Base-by-base conservation (phyloP, 2,329 filamentous ascomycete genomes). In the Epichloe gansuensis region DNA sequence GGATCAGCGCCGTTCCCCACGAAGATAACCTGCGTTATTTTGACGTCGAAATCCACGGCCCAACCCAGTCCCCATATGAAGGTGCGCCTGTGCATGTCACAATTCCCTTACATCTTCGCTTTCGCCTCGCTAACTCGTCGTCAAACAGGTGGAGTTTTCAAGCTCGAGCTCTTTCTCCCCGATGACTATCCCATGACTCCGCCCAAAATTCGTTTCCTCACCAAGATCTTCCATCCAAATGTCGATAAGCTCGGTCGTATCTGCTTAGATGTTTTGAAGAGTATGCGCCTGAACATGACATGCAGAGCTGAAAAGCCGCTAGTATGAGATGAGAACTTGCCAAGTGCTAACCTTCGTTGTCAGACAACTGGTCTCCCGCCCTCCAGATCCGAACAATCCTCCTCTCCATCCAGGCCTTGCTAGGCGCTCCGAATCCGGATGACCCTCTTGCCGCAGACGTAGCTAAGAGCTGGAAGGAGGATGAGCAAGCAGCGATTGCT, bases 101-200 rank as follows among this genome's bases (percentile, higher is more conserved):
- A 7, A 25, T 13, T 13, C 27, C 12, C 7, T 38, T 42, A n/a
- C 34, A 54, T 41, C 52, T 55, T 57, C 34, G 57, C 49, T 12
- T 15, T 51, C 7, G 31, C 52, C 5, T 12, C 9, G 23, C 27
- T 43, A 36, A 38, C 4, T 35, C 34, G 31, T 36, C 34, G 11
- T 9, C 2, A 43, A 49, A 27, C 53, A 81, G 78, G 77, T 51
- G 93, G 94, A 47, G 79, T 95, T 57, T 98, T 98, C 77, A 91
- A 94, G 71, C 85, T 97, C 56, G 93, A 98, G 70, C 82, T 98
- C 21, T 98, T 98, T 69, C 79, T 98, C 25, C 94, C 94, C 44
- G 93, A 98, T 64, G 93, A 98, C 73, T 98, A 98, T 68, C 93
- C 93, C 42, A 98, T 98, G 93, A 95, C 89, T 36, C 91, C 93